Evolutionary conservation across 1,139 yeast species (phyloP).

Genomic region (Suzukiozyma palmioleophila): DNA sequence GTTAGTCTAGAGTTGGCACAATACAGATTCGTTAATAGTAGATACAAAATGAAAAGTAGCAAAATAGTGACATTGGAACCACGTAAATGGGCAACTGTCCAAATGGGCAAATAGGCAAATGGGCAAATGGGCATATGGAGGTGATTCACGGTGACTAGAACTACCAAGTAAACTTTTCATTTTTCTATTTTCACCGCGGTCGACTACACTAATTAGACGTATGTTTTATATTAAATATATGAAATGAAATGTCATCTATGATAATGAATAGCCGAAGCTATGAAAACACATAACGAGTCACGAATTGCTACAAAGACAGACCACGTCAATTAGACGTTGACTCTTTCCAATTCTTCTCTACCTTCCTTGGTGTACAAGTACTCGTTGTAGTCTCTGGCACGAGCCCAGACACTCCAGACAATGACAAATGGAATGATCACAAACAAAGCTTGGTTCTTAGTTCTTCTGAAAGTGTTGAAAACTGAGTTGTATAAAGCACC

Average conservation of each 20-base stretch:
- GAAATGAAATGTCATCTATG: too few species aligned
- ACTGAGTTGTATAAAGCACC: conserved; percentile 82
- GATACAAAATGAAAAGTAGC: background rate
- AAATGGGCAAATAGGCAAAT: too few species aligned
- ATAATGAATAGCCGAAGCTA: too few species aligned
- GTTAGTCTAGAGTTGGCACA: background rate
- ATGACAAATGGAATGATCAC: conserved; percentile 72
- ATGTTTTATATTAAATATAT: too few species aligned
- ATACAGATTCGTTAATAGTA: background rate
- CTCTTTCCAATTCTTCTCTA: conserved; percentile 85
- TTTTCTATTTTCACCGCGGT: too few species aligned
- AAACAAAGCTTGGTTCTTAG: conserved; percentile 78
- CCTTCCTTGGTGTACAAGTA: conserved; percentile 97
- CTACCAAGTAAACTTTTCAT: too few species aligned
- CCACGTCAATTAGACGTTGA: conserved; percentile 47
- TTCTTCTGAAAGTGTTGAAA: conserved; percentile 94
- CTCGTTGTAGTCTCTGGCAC: conserved; percentile 88
- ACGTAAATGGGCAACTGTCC: too few species aligned
- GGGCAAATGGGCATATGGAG: too few species aligned
- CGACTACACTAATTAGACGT: too few species aligned
- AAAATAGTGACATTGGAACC: too few species aligned
- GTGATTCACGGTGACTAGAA: too few species aligned
- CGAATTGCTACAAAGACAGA: background rate
- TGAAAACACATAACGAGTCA: background rate
- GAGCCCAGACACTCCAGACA: conserved; percentile 84